These are phyloP conservation scores for Ogataea pilisensis DNA, from an alignment of 805 yeast species.

Conservation along the genomic window DNA sequence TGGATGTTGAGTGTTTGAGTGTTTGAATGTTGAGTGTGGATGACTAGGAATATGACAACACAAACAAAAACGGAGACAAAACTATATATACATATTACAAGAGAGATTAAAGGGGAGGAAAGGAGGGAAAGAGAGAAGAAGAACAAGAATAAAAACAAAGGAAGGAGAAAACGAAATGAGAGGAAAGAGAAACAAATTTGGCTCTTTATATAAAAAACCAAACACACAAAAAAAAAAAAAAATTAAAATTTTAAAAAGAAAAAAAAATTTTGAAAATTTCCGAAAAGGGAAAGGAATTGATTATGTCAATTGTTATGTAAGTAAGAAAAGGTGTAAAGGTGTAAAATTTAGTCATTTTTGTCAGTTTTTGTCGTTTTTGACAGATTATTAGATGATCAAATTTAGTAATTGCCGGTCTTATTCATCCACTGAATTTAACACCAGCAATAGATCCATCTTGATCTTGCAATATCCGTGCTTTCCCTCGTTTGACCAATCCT, in stretches of 20 bases:
- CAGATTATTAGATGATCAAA: too few species aligned
- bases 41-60: too few species aligned
- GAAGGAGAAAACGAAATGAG: neutral
- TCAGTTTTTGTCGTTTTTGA: too few species aligned
- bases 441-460: conserved; percentile 57
- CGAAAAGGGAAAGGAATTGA: too few species aligned
- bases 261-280: conserved; percentile 8
- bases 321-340: too few species aligned
- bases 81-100: neutral
- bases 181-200: neutral
- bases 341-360: too few species aligned
- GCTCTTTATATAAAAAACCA: neutral
- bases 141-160: neutral
- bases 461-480: conserved; percentile 70
- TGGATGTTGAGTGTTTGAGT: too few species aligned
- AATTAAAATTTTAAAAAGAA: too few species aligned
- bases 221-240: neutral
- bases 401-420: too few species aligned
- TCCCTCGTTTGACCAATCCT: conserved; percentile 58
- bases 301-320: too few species aligned
- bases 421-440: conserved; percentile 44
- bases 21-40: too few species aligned
- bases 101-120: neutral
- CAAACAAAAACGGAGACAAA: neutral
- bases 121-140: conserved; percentile 8